phyloP scores from a whole-genome alignment of 768 basidiomycete genomes.

The Tephrocybe sp. region DNA sequence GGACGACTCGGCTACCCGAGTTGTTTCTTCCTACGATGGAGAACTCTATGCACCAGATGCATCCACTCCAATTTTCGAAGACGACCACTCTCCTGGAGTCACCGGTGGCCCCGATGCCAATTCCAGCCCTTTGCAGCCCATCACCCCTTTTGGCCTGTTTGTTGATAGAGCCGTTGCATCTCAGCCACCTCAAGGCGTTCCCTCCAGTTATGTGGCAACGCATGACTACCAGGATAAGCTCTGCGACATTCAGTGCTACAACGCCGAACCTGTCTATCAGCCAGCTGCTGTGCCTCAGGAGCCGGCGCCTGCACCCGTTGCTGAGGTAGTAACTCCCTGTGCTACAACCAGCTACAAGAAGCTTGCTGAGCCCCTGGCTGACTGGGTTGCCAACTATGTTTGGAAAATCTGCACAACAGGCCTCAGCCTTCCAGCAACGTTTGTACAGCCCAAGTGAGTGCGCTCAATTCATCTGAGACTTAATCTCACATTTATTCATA shows the following conservation, averaged over 20 bases:
- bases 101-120: constrained; percentile 46
- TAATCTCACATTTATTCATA: constrained; percentile 14
- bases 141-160: constrained; percentile 76
- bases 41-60: constrained; percentile 39
- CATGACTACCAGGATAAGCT: constrained; percentile 13
- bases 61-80: constrained; percentile 65
- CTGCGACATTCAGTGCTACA: constrained; percentile 20
- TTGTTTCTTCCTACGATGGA: constrained; percentile 22
- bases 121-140: constrained; percentile 71
- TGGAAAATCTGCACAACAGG: constrained; percentile 84
- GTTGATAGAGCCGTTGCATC: constrained; percentile 69
- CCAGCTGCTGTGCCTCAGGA: constrained; percentile 34
- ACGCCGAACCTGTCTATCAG: constrained; percentile 21
- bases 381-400: constrained; percentile 76
- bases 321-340: constrained; percentile 48
- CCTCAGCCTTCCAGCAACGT: constrained; percentile 52
- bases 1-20: constrained; percentile 13
- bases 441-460: constrained; percentile 57
- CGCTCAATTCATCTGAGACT: constrained; percentile 4
- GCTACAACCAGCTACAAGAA: constrained; percentile 63
- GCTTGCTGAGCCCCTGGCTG: constrained; percentile 72
- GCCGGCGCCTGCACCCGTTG: constrained; percentile 35
- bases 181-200: constrained; percentile 11
- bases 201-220: constrained; percentile 9
- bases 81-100: constrained; percentile 53